A percentile compares a stretch with the other conserved stretches of the same genome.
Evolutionary conservation across 1,284 basidiomycete genomes (phyloP).

Genomic region (Meira miltonrushii): DNA sequence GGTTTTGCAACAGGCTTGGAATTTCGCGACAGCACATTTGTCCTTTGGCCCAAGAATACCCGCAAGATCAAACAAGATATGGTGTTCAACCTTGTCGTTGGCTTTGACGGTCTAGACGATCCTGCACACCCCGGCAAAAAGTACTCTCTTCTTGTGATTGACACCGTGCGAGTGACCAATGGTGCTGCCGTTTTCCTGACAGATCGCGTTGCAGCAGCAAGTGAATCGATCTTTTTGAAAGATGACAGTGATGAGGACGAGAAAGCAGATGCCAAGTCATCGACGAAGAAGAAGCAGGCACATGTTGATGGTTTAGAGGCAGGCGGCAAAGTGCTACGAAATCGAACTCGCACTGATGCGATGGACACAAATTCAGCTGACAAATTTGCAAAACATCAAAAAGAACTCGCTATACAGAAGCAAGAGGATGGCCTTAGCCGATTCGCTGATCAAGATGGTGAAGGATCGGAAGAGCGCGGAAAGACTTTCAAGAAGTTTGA

Average conservation of each 20-base stretch:
- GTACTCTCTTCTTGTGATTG: constrained; percentile 84
- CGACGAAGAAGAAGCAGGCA: constrained; percentile 16
- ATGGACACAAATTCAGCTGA: constrained; percentile 65
- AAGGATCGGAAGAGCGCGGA: constrained; percentile 60
- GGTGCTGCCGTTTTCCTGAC: constrained; percentile 65
- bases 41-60: constrained; percentile 74
- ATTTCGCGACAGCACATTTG: constrained; percentile 81
- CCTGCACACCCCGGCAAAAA: constrained; percentile 65
- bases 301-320: constrained; percentile 27
- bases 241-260: constrained; percentile 44
- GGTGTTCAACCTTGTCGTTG: constrained; percentile 77
- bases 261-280: constrained; percentile 24
- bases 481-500: constrained; percentile 84
- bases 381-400: constrained; percentile 84
- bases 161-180: constrained; percentile 75
- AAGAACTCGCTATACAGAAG: constrained; percentile 71
- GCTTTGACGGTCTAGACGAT: constrained; percentile 71
- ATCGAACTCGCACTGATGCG: constrained; percentile 66
- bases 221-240: constrained; percentile 64
- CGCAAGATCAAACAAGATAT: constrained; percentile 71
- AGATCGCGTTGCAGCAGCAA: constrained; percentile 69
- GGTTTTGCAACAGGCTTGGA: constrained; percentile 75
- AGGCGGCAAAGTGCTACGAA: constrained; percentile 47
- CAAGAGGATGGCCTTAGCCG: constrained; percentile 78
- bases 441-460: constrained; percentile 61